Percentiles rank a stretch among this genome's conserved stretches.
phyloP scores from a whole-genome alignment of 2,329 filamentous ascomycete species.

The Penicillium hordei region DNA sequence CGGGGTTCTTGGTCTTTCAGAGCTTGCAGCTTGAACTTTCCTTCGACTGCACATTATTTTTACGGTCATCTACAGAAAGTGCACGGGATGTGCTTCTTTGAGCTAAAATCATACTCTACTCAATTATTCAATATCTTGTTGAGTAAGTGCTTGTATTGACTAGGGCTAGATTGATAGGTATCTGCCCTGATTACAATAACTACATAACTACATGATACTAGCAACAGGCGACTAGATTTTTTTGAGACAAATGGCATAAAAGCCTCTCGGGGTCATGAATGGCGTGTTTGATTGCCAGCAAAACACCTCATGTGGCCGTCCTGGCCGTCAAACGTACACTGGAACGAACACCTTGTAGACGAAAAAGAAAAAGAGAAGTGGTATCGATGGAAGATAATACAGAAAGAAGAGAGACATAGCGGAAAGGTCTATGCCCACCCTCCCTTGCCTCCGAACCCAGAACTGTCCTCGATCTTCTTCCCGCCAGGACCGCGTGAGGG shows the following conservation, averaged over 20 bases:
- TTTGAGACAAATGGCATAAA: background rate
- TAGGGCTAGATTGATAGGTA: background rate
- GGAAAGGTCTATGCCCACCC: conserved; percentile 28
- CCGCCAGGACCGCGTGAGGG: conserved; percentile 49
- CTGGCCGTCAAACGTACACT: background rate
- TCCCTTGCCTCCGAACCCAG: conserved; percentile 38
- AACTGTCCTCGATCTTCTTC: conserved; percentile 51
- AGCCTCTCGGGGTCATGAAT: background rate
- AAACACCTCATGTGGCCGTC: background rate
- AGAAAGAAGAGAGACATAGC: background rate
- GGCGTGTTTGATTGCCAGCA: background rate
- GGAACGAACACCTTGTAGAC: background rate
- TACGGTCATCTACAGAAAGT: background rate
- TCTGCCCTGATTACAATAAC: background rate
- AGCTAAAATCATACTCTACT: conserved; percentile 9
- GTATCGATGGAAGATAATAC: conserved; percentile 12
- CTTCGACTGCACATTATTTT: background rate
- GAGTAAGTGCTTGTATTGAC: background rate
- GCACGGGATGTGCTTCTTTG: conserved; percentile 5
- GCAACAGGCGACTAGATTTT: background rate
- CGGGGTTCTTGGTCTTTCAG: background rate
- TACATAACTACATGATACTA: background rate
- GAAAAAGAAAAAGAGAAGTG: background rate
- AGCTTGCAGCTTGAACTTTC: background rate
- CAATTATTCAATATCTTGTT: background rate